Percentiles rank a stretch among this genome's conserved stretches.
phyloP scores from a whole-genome alignment of 768 basidiomycete species.

The Suillus lakei region DNA sequence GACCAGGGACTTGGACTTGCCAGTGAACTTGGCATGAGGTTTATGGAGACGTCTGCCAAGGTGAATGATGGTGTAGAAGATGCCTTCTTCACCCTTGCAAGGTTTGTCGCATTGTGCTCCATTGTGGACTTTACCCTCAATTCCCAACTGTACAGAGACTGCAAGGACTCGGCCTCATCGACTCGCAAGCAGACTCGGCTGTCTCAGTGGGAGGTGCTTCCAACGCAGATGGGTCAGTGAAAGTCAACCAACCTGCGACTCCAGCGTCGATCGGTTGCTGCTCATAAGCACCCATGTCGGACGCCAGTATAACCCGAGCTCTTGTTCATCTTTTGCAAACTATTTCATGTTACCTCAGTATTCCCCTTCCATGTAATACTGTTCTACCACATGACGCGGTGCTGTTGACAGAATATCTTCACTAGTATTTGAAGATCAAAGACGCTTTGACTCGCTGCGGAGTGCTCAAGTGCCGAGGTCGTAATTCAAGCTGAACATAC shows the following conservation, averaged over 20 bases:
- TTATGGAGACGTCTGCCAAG: constrained; percentile 98
- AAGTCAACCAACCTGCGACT: constrained; percentile 63
- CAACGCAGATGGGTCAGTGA: constrained; percentile 61
- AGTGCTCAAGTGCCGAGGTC: background rate
- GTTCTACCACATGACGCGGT: background rate
- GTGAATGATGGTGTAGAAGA: constrained; percentile 98
- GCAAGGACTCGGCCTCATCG: constrained; percentile 95
- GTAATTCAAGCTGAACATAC: background rate
- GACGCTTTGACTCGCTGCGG: background rate
- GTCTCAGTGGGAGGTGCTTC: constrained; percentile 42
- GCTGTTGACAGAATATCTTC: constrained; percentile 4
- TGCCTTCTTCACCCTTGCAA: constrained; percentile 95
- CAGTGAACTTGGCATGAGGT: constrained; percentile 91
- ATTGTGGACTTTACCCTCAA: background rate
- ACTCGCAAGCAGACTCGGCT: constrained; percentile 78
- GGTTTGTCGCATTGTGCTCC: constrained; percentile 54
- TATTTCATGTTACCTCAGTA: constrained; percentile 10
- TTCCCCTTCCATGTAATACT: constrained; percentile 11
- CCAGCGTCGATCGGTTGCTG: constrained; percentile 57
- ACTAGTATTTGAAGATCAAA: background rate
- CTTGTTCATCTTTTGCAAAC: constrained; percentile 9
- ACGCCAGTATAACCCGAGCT: background rate
- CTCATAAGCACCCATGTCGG: constrained; percentile 36
- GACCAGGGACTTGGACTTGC: constrained; percentile 94
- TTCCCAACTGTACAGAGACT: constrained; percentile 63